Percentiles rank a stretch among this genome's conserved stretches.
Conservation (phyloP, 2,329 filamentous ascomycete species). For the Monosporascus cannonballus region DNA sequence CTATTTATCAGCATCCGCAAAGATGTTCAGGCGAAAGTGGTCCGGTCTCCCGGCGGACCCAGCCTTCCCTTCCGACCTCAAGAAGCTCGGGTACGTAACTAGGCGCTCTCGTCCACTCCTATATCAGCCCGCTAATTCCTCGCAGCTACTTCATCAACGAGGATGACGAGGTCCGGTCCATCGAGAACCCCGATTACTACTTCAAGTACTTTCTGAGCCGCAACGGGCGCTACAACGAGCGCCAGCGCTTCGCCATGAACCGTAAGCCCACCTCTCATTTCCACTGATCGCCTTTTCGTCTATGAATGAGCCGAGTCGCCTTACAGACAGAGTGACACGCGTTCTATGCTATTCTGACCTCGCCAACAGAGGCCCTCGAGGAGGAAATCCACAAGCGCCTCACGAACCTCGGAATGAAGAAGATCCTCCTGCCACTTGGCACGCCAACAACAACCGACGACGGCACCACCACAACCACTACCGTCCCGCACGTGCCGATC, state of each 20-base stretch:
- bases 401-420: constrained; percentile 50
- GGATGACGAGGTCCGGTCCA: constrained; percentile 66
- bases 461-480: constrained; percentile 8
- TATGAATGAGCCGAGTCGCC: too few species aligned
- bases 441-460: constrained; percentile 4
- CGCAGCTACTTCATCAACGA: constrained; percentile 72
- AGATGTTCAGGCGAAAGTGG: constrained; percentile 72
- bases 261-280: constrained; percentile 34
- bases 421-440: constrained; percentile 55
- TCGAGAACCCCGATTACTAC: constrained; percentile 58
- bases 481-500: constrained; percentile 50
- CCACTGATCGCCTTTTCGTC: too few species aligned
- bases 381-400: constrained; percentile 58
- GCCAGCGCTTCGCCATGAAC: constrained; percentile 70
- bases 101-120: not conserved
- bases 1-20: constrained; percentile 7
- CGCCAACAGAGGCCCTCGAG: constrained; percentile 52
- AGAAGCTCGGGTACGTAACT: constrained; percentile 61
- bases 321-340: too few species aligned
- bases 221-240: constrained; percentile 70
- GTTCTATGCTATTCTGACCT: not conserved
- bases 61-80: constrained; percentile 58
- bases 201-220: constrained; percentile 71
- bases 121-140: not conserved
- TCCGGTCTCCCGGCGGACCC: constrained; percentile 66